Percentiles rank a stretch among this genome's conserved stretches.
These are phyloP conservation scores for Arthroderma sp. DNA, from an alignment of 2,329 filamentous ascomycete species.

Conservation along the genomic window DNA sequence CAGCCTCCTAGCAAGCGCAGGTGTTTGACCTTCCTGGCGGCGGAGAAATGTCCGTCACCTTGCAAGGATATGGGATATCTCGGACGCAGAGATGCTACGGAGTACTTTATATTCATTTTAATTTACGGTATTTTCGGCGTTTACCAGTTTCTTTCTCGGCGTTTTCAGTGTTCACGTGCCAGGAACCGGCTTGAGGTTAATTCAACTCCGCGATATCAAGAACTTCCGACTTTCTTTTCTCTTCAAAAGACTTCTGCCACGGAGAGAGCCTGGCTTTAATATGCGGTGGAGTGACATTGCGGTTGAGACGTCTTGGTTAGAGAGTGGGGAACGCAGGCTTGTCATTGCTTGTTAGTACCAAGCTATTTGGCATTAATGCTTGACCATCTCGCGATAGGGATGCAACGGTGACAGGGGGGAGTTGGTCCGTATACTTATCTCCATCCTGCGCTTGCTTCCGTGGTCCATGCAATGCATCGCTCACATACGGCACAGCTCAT, in stretches of 20 bases:
- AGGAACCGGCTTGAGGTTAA: background rate
- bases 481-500: background rate
- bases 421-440: background rate
- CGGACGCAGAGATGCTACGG: background rate
- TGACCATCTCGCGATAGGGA: background rate
- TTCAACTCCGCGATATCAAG: background rate
- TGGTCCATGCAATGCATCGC: background rate
- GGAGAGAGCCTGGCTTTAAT: no score
- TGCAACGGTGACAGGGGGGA: constrained; percentile 1
- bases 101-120: no score
- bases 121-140: no score
- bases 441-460: background rate
- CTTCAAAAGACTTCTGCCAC: no score
- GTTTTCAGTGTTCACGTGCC: background rate
- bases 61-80: background rate
- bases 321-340: constrained; percentile 1
- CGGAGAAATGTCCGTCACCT: background rate
- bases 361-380: constrained; percentile 3
- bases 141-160: background rate
- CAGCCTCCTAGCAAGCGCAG: background rate
- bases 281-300: background rate
- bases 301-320: background rate
- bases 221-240: background rate
- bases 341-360: constrained; percentile 3
- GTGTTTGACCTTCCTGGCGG: background rate